Conservation (phyloP, 805 yeast genomes). For the Nakazawaea wickerhamii region DNA sequence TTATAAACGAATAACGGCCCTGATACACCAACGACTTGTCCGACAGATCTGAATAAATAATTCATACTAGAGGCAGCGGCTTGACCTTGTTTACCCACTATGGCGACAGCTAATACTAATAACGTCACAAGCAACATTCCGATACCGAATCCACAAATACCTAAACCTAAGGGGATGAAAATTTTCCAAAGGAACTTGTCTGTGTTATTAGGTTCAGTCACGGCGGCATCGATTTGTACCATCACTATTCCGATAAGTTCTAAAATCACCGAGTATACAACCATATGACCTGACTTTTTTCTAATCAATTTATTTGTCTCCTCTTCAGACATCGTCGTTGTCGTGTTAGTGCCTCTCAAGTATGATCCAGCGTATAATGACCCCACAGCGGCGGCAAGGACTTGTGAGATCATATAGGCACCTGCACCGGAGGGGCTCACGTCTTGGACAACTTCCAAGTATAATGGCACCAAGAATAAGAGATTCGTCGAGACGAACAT, state of each 20-base stretch:
- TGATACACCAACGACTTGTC: slow-evolving; percentile 42
- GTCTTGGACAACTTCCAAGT: slow-evolving; percentile 38
- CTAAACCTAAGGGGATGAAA: slow-evolving; percentile 24
- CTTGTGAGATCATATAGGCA: slow-evolving; percentile 34
- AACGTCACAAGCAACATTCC: slow-evolving; percentile 37
- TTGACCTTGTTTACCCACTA: slow-evolving; percentile 38
- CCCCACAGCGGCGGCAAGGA: slow-evolving; percentile 33
- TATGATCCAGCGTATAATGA: slow-evolving; percentile 32
- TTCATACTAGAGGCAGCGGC: slow-evolving; percentile 45
- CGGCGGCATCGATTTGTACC: neutral
- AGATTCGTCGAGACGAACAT: slow-evolving; percentile 31
- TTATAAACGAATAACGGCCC: slow-evolving; percentile 33
- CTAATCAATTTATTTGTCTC: slow-evolving; percentile 15
- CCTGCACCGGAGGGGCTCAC: slow-evolving; percentile 34
- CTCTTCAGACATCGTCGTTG: slow-evolving; percentile 8
- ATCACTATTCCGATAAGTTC: slow-evolving; percentile 4
- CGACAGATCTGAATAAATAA: slow-evolving; percentile 44
- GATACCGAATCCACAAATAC: slow-evolving; percentile 31
- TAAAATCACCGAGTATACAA: slow-evolving; percentile 11
- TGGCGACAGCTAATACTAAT: slow-evolving; percentile 36
- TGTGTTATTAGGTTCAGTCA: neutral
- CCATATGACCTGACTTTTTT: slow-evolving; percentile 18
- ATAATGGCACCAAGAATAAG: slow-evolving; percentile 34
- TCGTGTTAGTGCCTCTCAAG: slow-evolving; percentile 19
- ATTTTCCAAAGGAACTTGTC: slow-evolving; percentile 23